Evolutionary conservation across 805 yeast genomes (phyloP).

Genomic region (Wickerhamomyces queroliae): DNA sequence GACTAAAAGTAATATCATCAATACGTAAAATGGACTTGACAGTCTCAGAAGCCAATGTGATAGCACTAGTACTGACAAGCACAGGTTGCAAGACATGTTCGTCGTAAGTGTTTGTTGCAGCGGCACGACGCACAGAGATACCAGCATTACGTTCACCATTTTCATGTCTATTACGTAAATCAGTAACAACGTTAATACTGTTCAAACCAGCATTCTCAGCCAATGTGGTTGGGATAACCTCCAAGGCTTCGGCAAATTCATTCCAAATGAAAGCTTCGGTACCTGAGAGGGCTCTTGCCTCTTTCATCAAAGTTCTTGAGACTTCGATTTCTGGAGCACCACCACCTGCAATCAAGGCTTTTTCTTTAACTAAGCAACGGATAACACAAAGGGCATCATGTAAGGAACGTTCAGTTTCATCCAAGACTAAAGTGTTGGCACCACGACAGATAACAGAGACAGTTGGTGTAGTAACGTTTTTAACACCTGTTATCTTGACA

Average conservation of each 20-base stretch:
- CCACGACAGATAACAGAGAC: slow-evolving; percentile 93
- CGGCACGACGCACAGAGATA: slow-evolving; percentile 88
- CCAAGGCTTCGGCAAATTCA: slow-evolving; percentile 79
- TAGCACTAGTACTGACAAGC: slow-evolving; percentile 89
- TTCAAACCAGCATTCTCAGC: slow-evolving; percentile 98
- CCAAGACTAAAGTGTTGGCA: slow-evolving; percentile 83
- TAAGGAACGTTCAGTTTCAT: slow-evolving; percentile 94
- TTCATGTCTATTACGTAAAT: slow-evolving; percentile 86
- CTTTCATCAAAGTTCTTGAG: slow-evolving; percentile 91
- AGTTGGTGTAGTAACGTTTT: slow-evolving; percentile 68
- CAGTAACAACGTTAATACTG: slow-evolving; percentile 86
- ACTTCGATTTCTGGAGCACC: slow-evolving; percentile 98
- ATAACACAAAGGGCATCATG: slow-evolving; percentile 93
- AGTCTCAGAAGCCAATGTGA: slow-evolving; percentile 91
- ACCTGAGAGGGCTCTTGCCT: slow-evolving; percentile 89
- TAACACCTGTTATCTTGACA: slow-evolving; percentile 81
- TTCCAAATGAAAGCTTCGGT: slow-evolving; percentile 56
- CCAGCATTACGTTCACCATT: slow-evolving; percentile 93
- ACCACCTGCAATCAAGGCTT: slow-evolving; percentile 97
- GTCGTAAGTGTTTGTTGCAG: slow-evolving; percentile 83
- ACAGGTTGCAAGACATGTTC: slow-evolving; percentile 98
- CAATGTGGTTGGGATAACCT: slow-evolving; percentile 90
- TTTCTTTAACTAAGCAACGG: slow-evolving; percentile 81
- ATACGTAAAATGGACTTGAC: slow-evolving; percentile 94
- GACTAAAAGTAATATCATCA: slow-evolving; percentile 92